phyloP scores from a whole-genome alignment of 768 basidiomycete genomes.

The Pleurotus eryngii region DNA sequence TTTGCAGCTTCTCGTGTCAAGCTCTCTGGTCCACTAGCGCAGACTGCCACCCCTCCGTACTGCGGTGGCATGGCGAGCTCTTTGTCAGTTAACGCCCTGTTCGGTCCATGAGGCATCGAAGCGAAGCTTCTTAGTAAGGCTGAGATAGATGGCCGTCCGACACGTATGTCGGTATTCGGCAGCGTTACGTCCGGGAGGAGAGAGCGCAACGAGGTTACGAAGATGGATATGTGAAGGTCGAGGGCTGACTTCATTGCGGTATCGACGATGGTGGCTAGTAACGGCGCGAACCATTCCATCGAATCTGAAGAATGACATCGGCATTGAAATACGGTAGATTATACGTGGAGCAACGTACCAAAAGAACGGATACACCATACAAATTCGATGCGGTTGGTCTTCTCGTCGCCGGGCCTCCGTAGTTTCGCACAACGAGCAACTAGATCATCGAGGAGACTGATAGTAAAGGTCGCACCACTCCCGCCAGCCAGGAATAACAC shows the following conservation, averaged over 20 bases:
- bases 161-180: slow-evolving; percentile 57
- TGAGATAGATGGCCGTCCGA: slow-evolving; percentile 46
- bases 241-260: slow-evolving; percentile 38
- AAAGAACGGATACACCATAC: slow-evolving; percentile 79
- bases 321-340: neutral
- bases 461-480: slow-evolving; percentile 77
- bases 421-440: slow-evolving; percentile 58
- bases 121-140: slow-evolving; percentile 45
- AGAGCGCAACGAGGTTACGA: slow-evolving; percentile 73
- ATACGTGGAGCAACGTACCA: slow-evolving; percentile 33
- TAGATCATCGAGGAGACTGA: slow-evolving; percentile 81
- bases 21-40: slow-evolving; percentile 76
- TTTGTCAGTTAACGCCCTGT: slow-evolving; percentile 13
- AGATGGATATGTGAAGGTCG: slow-evolving; percentile 69
- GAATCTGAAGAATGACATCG: slow-evolving; percentile 20
- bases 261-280: slow-evolving; percentile 35
- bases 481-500: slow-evolving; percentile 81
- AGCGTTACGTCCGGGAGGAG: slow-evolving; percentile 63
- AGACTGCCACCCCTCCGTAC: slow-evolving; percentile 66
- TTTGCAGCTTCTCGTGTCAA: slow-evolving; percentile 72
- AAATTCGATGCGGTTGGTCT: slow-evolving; percentile 68
- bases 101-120: slow-evolving; percentile 12
- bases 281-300: slow-evolving; percentile 40
- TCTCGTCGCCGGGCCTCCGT: slow-evolving; percentile 45
- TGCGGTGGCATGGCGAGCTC: slow-evolving; percentile 9